These are phyloP conservation scores for Viola odorata DNA, from an alignment of 345 rosid genomes.

Conservation along the genomic window DNA sequence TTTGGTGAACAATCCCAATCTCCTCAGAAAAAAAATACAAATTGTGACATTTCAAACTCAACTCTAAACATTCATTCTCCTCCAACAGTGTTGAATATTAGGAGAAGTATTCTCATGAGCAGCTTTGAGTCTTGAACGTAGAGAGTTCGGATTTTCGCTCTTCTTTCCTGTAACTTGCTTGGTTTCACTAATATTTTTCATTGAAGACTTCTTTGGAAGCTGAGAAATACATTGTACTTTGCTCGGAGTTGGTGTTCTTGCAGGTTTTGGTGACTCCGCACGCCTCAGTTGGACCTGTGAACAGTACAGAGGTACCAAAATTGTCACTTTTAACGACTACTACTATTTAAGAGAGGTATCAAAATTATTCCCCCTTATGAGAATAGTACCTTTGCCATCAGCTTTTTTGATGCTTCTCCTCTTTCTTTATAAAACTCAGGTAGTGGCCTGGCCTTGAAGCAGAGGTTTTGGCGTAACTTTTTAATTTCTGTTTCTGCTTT, in stretches of 20 bases:
- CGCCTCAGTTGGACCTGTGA: slow-evolving; percentile 28
- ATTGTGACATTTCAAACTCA: not conserved
- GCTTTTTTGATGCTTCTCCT: slow-evolving; percentile 31
- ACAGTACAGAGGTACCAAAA: not conserved
- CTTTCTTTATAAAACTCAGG: slow-evolving; percentile 77
- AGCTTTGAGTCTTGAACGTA: slow-evolving; percentile 14
- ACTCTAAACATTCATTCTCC: not conserved
- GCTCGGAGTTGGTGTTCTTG: slow-evolving; percentile 18
- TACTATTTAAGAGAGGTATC: not conserved
- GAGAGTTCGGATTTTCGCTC: slow-evolving; percentile 15
- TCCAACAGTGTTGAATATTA: slow-evolving; percentile 26
- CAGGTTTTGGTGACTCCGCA: slow-evolving; percentile 20
- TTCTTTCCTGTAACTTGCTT: slow-evolving; percentile 28
- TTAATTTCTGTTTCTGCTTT: slow-evolving; percentile 63
- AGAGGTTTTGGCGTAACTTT: slow-evolving; percentile 53
- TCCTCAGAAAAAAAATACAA: not conserved
- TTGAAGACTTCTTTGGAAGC: slow-evolving; percentile 22
- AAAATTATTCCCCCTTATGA: not conserved
- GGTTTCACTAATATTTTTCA: slow-evolving; percentile 15
- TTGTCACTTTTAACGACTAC: not conserved
- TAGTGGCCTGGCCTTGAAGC: slow-evolving; percentile 93
- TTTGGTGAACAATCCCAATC: not conserved
- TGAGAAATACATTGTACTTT: slow-evolving; percentile 14
- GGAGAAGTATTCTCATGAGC: slow-evolving; percentile 37
- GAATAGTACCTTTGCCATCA: slow-evolving; percentile 40